phyloP scores from a whole-genome alignment of 305 asterid species.

The Andrographis paniculata region DNA sequence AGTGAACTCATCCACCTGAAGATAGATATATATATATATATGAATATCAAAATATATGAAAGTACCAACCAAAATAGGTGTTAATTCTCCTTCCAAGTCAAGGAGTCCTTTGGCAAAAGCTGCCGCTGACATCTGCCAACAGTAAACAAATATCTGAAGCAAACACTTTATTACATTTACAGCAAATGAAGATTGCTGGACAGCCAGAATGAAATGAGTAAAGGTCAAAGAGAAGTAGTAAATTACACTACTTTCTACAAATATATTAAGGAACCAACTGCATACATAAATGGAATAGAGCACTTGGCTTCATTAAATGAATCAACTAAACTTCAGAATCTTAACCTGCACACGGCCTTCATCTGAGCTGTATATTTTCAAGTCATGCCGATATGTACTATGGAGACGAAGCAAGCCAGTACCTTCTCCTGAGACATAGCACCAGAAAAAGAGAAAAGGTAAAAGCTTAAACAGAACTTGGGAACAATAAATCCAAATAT shows the following conservation, averaged over 20 bases:
- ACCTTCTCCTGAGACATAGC: slow-evolving; percentile 69
- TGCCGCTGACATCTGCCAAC: slow-evolving; percentile 90
- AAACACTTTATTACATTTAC: no score
- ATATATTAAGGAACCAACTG: no score
- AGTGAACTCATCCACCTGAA: not conserved
- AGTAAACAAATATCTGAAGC: slow-evolving; percentile 4
- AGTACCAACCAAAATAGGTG: slow-evolving; percentile 83
- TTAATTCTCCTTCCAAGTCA: slow-evolving; percentile 92
- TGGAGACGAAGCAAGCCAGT: slow-evolving; percentile 97
- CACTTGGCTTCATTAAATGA: not conserved
- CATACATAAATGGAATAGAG: not conserved
- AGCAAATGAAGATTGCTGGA: no score
- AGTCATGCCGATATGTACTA: slow-evolving; percentile 92
- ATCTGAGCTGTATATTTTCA: slow-evolving; percentile 92
- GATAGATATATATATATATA: no score
- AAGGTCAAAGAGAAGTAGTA: no score
- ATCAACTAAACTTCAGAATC: slow-evolving; percentile 9
- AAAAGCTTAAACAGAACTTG: not conserved
- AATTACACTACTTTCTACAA: no score
- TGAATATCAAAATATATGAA: not conserved
- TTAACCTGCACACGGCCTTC: slow-evolving; percentile 96
- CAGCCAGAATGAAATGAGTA: no score
- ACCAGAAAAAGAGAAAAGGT: not conserved
- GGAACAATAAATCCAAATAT: not conserved
- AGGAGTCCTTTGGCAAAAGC: slow-evolving; percentile 98